Conservation (phyloP, 495 filamentous ascomycete species). For the Penicillium alfredii region DNA sequence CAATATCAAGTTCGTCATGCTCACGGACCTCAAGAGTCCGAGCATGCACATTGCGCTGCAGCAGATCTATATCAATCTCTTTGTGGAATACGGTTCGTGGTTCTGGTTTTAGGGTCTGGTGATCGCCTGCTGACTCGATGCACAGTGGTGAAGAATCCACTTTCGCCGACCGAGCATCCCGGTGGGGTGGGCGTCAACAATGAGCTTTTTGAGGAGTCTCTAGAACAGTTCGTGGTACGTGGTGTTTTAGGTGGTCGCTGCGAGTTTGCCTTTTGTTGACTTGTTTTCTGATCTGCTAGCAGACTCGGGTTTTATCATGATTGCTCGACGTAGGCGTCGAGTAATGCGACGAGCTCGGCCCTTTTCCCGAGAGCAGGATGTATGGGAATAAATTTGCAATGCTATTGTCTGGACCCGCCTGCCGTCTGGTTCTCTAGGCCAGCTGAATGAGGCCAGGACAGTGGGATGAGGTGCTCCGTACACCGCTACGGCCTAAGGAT, state of each 20-base stretch:
- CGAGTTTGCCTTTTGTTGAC: conserved; percentile 8
- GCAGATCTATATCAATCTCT: conserved; percentile 97
- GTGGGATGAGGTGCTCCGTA: too few species aligned
- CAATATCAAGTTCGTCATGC: conserved; percentile 91
- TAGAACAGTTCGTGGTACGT: conserved; percentile 77
- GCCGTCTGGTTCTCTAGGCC: too few species aligned
- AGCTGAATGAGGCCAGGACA: too few species aligned
- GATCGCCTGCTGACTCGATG: conserved; percentile 4
- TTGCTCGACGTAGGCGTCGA: too few species aligned
- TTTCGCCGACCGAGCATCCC: conserved; percentile 84
- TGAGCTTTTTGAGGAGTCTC: conserved; percentile 85
- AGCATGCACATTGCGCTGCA: conserved; percentile 91
- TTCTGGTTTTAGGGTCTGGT: not conserved
- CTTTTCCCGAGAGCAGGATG: too few species aligned
- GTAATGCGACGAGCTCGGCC: too few species aligned
- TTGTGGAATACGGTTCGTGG: conserved; percentile 81
- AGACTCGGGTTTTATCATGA: conserved; percentile 38
- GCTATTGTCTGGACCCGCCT: too few species aligned
- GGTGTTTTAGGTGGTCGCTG: not conserved
- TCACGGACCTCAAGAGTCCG: conserved; percentile 82
- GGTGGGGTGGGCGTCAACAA: conserved; percentile 85
- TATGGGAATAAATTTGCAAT: too few species aligned
- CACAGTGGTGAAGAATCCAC: conserved; percentile 87
- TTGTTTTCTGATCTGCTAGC: conserved; percentile 22
- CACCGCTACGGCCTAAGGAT: too few species aligned